A percentile compares a stretch with the other conserved stretches of the same genome.
Conservation (phyloP, 371 early-diverging fungal species). For the Apophysomyces trapeziformis region DNA sequence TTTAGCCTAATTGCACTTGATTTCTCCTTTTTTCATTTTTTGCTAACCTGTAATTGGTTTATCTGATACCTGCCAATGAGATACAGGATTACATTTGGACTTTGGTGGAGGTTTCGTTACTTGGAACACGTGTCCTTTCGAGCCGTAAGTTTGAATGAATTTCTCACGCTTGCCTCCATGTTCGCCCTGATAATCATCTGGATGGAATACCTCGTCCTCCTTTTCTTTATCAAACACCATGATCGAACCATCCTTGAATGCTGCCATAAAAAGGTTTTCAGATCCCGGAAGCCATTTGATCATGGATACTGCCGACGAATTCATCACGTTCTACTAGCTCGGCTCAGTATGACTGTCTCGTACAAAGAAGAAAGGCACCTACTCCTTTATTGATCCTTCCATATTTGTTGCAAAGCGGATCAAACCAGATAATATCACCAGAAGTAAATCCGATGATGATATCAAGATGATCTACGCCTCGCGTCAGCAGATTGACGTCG, state of each 20-base stretch:
- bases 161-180: background rate
- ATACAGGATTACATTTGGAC: conserved; percentile 74
- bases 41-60: conserved; percentile 70
- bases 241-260: conserved; percentile 79
- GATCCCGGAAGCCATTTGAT: conserved; percentile 93
- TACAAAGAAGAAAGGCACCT: conserved; percentile 10
- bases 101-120: conserved; percentile 23
- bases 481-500: conserved; percentile 83
- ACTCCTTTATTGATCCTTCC: conserved; percentile 55
- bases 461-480: conserved; percentile 75
- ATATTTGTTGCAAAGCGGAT: conserved; percentile 79
- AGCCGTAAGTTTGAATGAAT: background rate
- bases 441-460: conserved; percentile 83
- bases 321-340: conserved; percentile 42
- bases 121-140: conserved; percentile 14
- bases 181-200: conserved; percentile 24
- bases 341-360: no score
- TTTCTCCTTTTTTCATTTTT: no score
- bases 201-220: conserved; percentile 69
- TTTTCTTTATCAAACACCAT: conserved; percentile 88
- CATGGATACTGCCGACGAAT: conserved; percentile 73
- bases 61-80: conserved; percentile 73
- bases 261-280: conserved; percentile 83
- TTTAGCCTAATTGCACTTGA: background rate
- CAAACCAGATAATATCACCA: conserved; percentile 89